Percentiles rank a stretch among this genome's conserved stretches.
Conservation (phyloP, 208 protist species). For the Balamuthia mandrillaris region DNA sequence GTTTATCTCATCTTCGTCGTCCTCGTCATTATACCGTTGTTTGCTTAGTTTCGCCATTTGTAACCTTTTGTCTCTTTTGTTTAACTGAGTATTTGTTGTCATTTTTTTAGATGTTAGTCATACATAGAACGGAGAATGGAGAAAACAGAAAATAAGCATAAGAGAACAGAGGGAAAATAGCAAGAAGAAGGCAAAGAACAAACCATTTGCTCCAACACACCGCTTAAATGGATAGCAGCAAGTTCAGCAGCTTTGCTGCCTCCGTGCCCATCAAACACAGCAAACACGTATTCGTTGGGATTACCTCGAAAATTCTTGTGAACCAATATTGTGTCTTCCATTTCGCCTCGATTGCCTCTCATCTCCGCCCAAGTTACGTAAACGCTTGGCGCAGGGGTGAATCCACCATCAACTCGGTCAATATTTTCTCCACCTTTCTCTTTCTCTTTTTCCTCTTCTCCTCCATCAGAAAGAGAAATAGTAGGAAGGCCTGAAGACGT, state of each 20-base stretch:
- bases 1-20: no score
- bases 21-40: no score
- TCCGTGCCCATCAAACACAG: conserved; percentile 32
- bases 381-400: not conserved
- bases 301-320: not conserved
- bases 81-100: no score
- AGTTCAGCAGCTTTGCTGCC: conserved; percentile 26
- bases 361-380: conserved; percentile 28
- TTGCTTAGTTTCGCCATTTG: no score
- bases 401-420: not conserved
- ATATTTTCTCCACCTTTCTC: not conserved
- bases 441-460: not conserved
- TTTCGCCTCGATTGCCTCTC: not conserved
- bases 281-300: conserved; percentile 3
- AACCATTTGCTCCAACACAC: conserved; percentile 18
- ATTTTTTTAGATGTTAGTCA: no score
- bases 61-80: no score
- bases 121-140: no score
- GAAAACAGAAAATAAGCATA: no score
- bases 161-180: no score
- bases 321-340: conserved; percentile 39
- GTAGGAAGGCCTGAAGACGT: no score
- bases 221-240: not conserved
- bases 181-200: no score
- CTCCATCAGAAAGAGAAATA: no score